Evolutionary conservation across 2,329 filamentous ascomycete genomes (phyloP).

Genomic region (Taxawa tesnikishii): DNA sequence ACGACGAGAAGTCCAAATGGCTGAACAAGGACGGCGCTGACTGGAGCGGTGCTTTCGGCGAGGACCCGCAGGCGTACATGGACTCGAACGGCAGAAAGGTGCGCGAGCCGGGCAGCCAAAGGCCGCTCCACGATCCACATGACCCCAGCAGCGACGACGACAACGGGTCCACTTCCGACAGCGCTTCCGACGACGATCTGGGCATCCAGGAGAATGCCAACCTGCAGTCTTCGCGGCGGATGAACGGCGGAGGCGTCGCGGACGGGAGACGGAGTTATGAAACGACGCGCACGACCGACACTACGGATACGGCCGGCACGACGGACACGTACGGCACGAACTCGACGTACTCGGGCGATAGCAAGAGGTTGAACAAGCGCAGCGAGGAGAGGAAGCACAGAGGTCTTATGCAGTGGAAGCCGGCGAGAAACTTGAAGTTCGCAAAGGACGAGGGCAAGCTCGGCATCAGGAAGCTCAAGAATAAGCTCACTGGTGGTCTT

Average conservation of each 20-base stretch:
- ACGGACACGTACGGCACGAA: constrained; percentile 12
- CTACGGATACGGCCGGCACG: constrained; percentile 10
- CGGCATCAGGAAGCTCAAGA: constrained; percentile 62
- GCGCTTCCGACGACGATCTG: constrained; percentile 33
- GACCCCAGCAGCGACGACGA: constrained; percentile 30
- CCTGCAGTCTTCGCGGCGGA: constrained; percentile 8
- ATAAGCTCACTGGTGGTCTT: constrained; percentile 58
- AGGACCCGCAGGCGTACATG: constrained; percentile 54
- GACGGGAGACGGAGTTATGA: constrained; percentile 18
- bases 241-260: constrained; percentile 20
- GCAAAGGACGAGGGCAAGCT: constrained; percentile 79
- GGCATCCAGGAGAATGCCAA: constrained; percentile 46
- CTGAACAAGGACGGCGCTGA: constrained; percentile 68
- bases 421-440: constrained; percentile 73
- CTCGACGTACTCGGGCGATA: constrained; percentile 26
- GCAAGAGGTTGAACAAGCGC: constrained; percentile 56
- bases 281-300: constrained; percentile 19
- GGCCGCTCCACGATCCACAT: constrained; percentile 39
- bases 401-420: constrained; percentile 91
- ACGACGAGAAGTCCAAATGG: constrained; percentile 67
- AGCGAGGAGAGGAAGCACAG: constrained; percentile 71
- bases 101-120: constrained; percentile 42
- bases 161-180: constrained; percentile 24
- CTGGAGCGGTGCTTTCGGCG: constrained; percentile 76
- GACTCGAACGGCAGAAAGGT: constrained; percentile 40